Evolutionary conservation across 2,329 filamentous ascomycete species (phyloP).

Genomic region (Spiromastix sp.): DNA sequence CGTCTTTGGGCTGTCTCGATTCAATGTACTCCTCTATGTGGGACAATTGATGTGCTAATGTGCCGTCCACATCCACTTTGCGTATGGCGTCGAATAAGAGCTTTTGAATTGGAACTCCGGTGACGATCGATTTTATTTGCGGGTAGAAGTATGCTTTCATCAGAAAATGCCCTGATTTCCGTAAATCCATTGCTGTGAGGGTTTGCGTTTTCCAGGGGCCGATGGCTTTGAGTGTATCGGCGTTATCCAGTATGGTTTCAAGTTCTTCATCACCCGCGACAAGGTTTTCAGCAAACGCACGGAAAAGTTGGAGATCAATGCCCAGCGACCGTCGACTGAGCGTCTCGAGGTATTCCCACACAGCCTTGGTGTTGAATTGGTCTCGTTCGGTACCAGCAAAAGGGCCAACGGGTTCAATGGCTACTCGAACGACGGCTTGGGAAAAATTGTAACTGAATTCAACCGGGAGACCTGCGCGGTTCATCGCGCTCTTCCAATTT

Average conservation of each 20-base stretch:
- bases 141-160: constrained; percentile 16
- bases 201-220: constrained; percentile 10
- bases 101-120: constrained; percentile 4
- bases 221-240: not conserved
- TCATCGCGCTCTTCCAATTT: constrained; percentile 3
- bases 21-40: constrained; percentile 6
- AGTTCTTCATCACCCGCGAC: constrained; percentile 5
- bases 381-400: constrained; percentile 6
- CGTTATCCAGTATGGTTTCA: not conserved
- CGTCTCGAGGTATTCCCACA: constrained; percentile 1
- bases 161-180: constrained; percentile 4
- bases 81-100: constrained; percentile 6
- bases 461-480: constrained; percentile 5
- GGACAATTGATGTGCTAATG: constrained; percentile 1
- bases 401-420: constrained; percentile 4
- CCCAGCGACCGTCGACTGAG: constrained; percentile 1
- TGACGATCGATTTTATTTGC: constrained; percentile 9
- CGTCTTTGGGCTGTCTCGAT: too few relatives aligned
- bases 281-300: constrained; percentile 1
- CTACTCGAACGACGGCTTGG: constrained; percentile 5
- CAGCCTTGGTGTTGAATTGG: constrained; percentile 6
- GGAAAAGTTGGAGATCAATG: constrained; percentile 6
- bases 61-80: constrained; percentile 1
- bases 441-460: constrained; percentile 10
- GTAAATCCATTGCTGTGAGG: constrained; percentile 13